Conservation (phyloP, 164 flowering plant genomes). For the Macadamia tetraphylla region DNA sequence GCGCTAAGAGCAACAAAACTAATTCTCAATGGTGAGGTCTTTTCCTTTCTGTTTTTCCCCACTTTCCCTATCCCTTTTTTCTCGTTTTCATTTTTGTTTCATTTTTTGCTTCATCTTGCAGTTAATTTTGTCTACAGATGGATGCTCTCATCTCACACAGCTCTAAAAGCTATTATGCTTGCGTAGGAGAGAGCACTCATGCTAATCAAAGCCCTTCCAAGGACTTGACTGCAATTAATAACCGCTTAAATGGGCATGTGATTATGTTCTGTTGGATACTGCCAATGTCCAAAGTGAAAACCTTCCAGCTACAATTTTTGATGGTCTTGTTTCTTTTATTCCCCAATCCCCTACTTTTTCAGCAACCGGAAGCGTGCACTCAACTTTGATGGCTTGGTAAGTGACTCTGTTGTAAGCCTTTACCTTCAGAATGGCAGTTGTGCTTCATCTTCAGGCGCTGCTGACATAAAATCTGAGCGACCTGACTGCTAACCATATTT, state of each 20-base stretch:
- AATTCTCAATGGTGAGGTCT: too few relatives aligned
- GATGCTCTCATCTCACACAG: constrained; percentile 70
- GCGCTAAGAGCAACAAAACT: not conserved
- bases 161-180: constrained; percentile 79
- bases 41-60: too few relatives aligned
- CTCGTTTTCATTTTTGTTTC: not conserved
- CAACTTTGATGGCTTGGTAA: constrained; percentile 81
- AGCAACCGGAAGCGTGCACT: constrained; percentile 53
- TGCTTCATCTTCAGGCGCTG: constrained; percentile 35
- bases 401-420: constrained; percentile 64
- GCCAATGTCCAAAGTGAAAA: not conserved
- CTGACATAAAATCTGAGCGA: constrained; percentile 47
- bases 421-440: constrained; percentile 58
- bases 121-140: constrained; percentile 43
- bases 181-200: constrained; percentile 89
- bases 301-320: not conserved
- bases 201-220: constrained; percentile 91
- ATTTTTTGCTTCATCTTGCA: not conserved
- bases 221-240: constrained; percentile 68
- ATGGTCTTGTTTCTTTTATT: not conserved
- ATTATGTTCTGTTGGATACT: constrained; percentile 28
- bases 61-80: too few relatives aligned
- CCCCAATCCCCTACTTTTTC: constrained; percentile 6
- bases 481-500: constrained; percentile 31
- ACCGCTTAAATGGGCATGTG: constrained; percentile 64